phyloP scores from a whole-genome alignment of 345 rosid genomes.

The Linum trigynum region DNA sequence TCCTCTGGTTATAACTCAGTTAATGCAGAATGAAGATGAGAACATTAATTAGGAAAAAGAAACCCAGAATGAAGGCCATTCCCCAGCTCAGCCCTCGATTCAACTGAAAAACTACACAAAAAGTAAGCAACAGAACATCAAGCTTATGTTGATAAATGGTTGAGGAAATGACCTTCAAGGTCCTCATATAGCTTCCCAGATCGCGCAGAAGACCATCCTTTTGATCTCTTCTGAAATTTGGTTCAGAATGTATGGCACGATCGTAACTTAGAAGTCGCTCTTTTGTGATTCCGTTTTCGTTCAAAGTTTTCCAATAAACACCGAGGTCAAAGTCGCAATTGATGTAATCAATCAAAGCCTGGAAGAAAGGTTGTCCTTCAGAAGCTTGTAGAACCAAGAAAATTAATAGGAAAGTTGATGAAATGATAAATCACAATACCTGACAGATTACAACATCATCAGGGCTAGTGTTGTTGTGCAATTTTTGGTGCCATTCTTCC shows the following conservation, averaged over 20 bases:
- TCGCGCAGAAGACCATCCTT: constrained; percentile 81
- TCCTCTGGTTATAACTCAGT: neutral
- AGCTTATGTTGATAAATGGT: constrained; percentile 11
- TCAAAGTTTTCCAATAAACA: constrained; percentile 95
- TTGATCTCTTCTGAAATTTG: constrained; percentile 69
- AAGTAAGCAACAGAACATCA: constrained; percentile 5
- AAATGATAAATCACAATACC: constrained; percentile 37
- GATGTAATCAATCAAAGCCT: constrained; percentile 84
- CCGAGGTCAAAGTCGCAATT: constrained; percentile 66
- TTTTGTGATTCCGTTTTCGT: constrained; percentile 85
- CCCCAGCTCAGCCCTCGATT: neutral
- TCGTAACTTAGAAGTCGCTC: constrained; percentile 93
- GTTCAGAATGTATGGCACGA: constrained; percentile 86
- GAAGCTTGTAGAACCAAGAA: neutral
- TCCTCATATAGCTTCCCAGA: constrained; percentile 91
- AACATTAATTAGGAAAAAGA: neutral
- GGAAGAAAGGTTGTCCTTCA: constrained; percentile 22
- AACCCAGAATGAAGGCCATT: neutral
- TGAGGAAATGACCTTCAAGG: constrained; percentile 62
- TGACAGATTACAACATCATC: constrained; percentile 96
- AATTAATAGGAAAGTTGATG: constrained; percentile 8
- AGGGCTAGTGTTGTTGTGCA: constrained; percentile 98
- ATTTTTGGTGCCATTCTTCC: constrained; percentile 99
- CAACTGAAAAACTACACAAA: neutral
- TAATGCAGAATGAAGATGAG: neutral